Evolutionary conservation across 2,329 filamentous ascomycete genomes (phyloP), one percentile per base, ranked within the genome.

Genomic region (Grosmannia serpens): DNA sequence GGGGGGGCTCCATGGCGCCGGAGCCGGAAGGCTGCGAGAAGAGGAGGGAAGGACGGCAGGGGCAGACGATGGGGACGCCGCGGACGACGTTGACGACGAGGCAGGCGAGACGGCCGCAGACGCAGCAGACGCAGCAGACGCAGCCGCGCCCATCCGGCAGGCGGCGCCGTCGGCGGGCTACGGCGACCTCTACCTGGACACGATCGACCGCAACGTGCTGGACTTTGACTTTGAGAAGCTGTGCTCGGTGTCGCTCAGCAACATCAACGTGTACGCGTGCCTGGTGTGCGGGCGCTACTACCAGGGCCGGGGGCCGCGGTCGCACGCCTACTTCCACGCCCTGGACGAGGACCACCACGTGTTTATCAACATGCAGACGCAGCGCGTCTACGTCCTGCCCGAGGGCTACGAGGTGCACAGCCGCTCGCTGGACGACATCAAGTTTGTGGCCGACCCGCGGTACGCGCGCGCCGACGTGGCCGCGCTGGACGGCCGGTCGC

Each of bases 161-260:
- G 77, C 78, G 55, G 89, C 87, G 51, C 91, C 92, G 20, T 83
- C 88, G 38, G 88, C 88, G 70, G 92, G 92, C 62, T 99, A 96
- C 75, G 86, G 88, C 67, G 92, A 99, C 71, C 84, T 99, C 31
- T 99, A 99, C 71, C 88, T 99, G 65, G 94, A 99, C 76, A 97
- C 94, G 15, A 95, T 99, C 73, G 85, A 96, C 71, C 89, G 94
- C 67, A 84, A 86, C 68, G 86, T 96, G 53, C 85, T 97, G 59
- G 94, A 99, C 73, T 97, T 97, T 70, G 94, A 99, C 73, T 99
- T 99, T 70, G 94, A 99, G 71, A 99, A 99, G 77, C 83, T 96
- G 15, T 99, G 94, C 75, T 97, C 92, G 27, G 81, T 99, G 64
- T 95, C 90, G 38, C 81, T 99, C 9, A 96, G 91, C 54, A 97